A percentile compares a stretch with the other conserved stretches of the same genome.
Conservation (phyloP, 352 stramenopile species). For the Aphanomyces astaci region DNA sequence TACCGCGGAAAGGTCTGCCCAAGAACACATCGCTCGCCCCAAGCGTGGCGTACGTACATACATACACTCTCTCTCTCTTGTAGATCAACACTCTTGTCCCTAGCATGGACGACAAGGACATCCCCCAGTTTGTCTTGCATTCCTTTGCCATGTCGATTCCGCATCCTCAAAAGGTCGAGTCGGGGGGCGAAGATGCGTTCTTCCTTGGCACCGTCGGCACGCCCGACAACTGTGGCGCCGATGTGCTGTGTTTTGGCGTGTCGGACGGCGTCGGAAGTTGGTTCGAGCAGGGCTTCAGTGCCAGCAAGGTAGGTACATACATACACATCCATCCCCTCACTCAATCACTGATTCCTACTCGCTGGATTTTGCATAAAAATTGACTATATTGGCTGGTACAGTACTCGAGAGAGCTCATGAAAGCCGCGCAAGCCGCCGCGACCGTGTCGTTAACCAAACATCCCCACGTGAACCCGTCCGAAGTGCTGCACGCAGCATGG, state of each 20-base stretch:
- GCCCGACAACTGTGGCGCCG: conserved; percentile 32
- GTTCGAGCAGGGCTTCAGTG: conserved; percentile 89
- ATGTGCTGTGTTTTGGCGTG: conserved; percentile 89
- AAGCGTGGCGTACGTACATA: conserved; percentile 17
- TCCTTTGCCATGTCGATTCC: conserved; percentile 71
- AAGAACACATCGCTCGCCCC: conserved; percentile 51
- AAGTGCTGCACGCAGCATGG: conserved; percentile 66
- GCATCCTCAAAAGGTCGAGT: conserved; percentile 61
- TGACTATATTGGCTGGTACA: too few relatives aligned
- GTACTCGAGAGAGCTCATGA: conserved; percentile 74
- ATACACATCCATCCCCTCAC: too few relatives aligned
- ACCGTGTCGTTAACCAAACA: conserved; percentile 48
- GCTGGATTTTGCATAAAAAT: too few relatives aligned
- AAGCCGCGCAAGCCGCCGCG: conserved; percentile 52
- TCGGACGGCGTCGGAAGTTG: conserved; percentile 94
- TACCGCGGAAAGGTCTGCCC: conserved; percentile 69
- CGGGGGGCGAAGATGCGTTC: conserved; percentile 88
- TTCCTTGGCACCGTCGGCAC: conserved; percentile 81
- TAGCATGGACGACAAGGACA: background rate
- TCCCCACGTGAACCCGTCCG: conserved; percentile 39
- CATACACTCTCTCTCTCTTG: background rate
- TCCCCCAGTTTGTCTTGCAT: conserved; percentile 45
- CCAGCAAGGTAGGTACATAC: conserved; percentile 18
- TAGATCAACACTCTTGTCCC: background rate
- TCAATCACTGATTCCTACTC: too few relatives aligned